Evolutionary conservation across 83 land plant species (phyloP), one percentile per base, ranked within the genome.

Genomic region (Thuja plicata): DNA sequence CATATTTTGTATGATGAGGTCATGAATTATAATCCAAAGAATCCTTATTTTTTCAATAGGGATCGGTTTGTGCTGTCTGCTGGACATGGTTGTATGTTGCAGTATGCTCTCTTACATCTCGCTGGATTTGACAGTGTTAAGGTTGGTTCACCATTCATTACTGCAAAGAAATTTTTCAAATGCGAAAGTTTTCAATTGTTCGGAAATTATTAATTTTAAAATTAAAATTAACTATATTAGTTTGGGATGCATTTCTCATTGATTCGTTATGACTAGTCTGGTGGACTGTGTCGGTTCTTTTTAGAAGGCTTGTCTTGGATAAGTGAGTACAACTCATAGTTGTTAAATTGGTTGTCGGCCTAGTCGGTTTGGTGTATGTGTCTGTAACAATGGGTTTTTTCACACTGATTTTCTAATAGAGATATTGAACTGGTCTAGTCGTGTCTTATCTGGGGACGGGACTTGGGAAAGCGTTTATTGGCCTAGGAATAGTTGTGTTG

Each of bases 21-120:
- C 76, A 97, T 97, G 99, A 94, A 86, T 90, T 97, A 94, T 82
- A 97, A 96, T 87, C 98, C 99, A 41, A 97, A 97, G 93, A 97
- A 97, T 89, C 99, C 99, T 0, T 96, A 94, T 87, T 97, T 97
- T 98, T 96, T 96, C 90, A 96, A 97, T 41, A 85, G 99, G 13
- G 99, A 97, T 82, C 92, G 99, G 30, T 97, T 97, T 74, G 98
- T 97, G 21, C 92, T 97, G 73, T 96, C 97, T 4, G 98, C 99
- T 34, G 99, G 99, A 1, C 99, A 97, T 87, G 99, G 99, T 19
- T 98, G 99, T 85, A 98, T 98, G 99, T 92, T 98, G 52, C 99
- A 98, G 91, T 98, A 98, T 82, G 99, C 99, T n/a, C 91, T 98
- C 17, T 95, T 98, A 79, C 99, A 97, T 84, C 97, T 98, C 12